Conservation (phyloP, 768 basidiomycete genomes). For the Coprinopsis marcescibilis region DNA sequence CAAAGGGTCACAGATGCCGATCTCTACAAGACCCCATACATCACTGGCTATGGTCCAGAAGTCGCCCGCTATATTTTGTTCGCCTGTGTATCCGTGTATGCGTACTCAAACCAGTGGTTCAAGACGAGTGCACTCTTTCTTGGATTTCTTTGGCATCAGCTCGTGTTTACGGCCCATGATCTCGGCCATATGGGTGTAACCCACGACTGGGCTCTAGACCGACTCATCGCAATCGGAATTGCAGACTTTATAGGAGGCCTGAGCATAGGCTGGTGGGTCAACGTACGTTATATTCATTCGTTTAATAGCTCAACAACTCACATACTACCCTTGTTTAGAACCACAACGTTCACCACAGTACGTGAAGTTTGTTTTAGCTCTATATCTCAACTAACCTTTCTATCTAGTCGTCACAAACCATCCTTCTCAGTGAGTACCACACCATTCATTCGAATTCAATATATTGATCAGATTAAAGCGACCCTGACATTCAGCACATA, state of each 20-base stretch:
- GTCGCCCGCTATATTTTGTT: constrained; percentile 71
- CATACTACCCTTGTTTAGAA: constrained; percentile 40
- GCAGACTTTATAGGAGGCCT: constrained; percentile 89
- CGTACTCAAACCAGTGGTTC: constrained; percentile 62
- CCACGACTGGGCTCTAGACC: constrained; percentile 77
- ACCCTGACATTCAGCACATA: constrained; percentile 81
- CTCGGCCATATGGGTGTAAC: constrained; percentile 94
- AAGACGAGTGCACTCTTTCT: constrained; percentile 73
- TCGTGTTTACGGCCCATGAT: constrained; percentile 90
- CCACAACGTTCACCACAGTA: constrained; percentile 94
- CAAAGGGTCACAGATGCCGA: constrained; percentile 68
- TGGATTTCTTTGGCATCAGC: constrained; percentile 92
- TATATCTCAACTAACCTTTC: constrained; percentile 12
- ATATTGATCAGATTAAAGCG: too few relatives aligned
- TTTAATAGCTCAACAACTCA: constrained; percentile 9
- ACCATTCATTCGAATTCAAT: constrained; percentile 13
- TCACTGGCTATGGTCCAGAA: constrained; percentile 88
- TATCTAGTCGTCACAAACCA: constrained; percentile 90
- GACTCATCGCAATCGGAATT: constrained; percentile 70
- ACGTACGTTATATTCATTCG: constrained; percentile 50
- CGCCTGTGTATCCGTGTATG: constrained; percentile 48
- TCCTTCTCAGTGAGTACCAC: constrained; percentile 73
- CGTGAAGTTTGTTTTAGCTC: constrained; percentile 32
- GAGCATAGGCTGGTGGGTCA: constrained; percentile 97
- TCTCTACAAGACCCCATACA: constrained; percentile 77